phyloP scores from a whole-genome alignment of 352 stramenopile genomes.

The Phytophthora capsici region DNA sequence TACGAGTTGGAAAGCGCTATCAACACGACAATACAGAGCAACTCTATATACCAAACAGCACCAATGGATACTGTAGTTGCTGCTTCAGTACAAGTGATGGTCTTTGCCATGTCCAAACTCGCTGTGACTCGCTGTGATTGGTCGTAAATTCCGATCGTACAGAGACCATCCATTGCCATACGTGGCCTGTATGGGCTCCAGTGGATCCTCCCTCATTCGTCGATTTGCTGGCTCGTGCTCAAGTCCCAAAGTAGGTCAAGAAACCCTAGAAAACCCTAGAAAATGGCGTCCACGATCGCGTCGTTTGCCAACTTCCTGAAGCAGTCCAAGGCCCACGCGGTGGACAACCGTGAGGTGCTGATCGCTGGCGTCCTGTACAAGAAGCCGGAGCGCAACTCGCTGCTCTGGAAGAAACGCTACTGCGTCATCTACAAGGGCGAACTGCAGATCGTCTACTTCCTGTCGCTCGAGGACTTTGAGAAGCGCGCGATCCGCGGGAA shows the following conservation, averaged over 20 bases:
- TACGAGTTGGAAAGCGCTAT: slow-evolving; percentile 1
- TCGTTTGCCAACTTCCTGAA: slow-evolving; percentile 67
- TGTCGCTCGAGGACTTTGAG: slow-evolving; percentile 75
- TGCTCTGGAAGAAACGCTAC: slow-evolving; percentile 90
- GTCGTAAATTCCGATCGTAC: slow-evolving; percentile 1
- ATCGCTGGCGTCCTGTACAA: slow-evolving; percentile 83
- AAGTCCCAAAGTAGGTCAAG: slow-evolving; percentile 1
- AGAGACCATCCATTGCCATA: slow-evolving; percentile 2
- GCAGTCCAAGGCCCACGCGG: slow-evolving; percentile 52
- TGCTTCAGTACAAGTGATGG: too few species aligned
- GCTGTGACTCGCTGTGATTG: too few species aligned
- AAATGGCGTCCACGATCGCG: slow-evolving; percentile 38
- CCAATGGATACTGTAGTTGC: too few species aligned
- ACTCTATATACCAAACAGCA: too few species aligned
- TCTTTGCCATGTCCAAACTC: too few species aligned
- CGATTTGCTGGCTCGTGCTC: slow-evolving; percentile 33
- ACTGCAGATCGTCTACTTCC: slow-evolving; percentile 86
- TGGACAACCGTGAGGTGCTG: slow-evolving; percentile 53
- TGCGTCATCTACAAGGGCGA: slow-evolving; percentile 77
- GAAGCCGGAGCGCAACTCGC: slow-evolving; percentile 81
- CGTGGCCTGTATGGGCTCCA: slow-evolving; percentile 13
- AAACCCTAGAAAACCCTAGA: background rate
- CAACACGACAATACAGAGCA: slow-evolving; percentile 1
- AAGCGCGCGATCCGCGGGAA: slow-evolving; percentile 79
- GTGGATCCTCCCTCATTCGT: slow-evolving; percentile 29